A percentile compares a stretch with the other conserved stretches of the same genome.
Conservation (phyloP, 805 yeast genomes). For the Clavispora asparagi region DNA sequence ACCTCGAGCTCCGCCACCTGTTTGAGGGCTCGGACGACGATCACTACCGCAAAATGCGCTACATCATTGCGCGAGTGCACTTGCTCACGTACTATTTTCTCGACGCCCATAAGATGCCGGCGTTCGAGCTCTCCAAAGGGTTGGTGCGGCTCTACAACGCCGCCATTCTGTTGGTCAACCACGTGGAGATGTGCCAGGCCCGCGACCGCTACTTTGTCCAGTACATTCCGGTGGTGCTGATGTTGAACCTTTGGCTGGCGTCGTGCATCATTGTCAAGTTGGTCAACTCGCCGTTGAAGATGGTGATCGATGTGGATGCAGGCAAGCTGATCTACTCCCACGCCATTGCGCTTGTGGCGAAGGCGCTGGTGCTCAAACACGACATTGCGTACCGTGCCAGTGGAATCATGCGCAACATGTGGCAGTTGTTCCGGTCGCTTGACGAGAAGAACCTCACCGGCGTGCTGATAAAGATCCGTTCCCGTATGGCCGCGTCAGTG, state of each 20-base stretch:
- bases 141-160: constrained; percentile 76
- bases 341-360: constrained; percentile 64
- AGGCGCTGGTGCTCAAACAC: constrained; percentile 82
- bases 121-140: constrained; percentile 65
- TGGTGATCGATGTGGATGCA: constrained; percentile 59
- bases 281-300: constrained; percentile 66
- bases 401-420: constrained; percentile 89
- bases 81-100: constrained; percentile 76
- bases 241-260: constrained; percentile 87
- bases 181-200: constrained; percentile 57
- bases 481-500: constrained; percentile 88
- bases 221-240: constrained; percentile 79
- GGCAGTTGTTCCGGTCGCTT: constrained; percentile 77
- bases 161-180: constrained; percentile 64
- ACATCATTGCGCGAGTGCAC: constrained; percentile 75
- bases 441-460: constrained; percentile 45
- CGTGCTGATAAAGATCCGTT: constrained; percentile 54
- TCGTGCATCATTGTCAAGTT: constrained; percentile 78
- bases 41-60: constrained; percentile 62
- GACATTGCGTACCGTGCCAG: constrained; percentile 91
- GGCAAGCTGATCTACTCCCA: constrained; percentile 67
- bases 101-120: constrained; percentile 49
- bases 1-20: constrained; percentile 55
- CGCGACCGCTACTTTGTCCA: constrained; percentile 59
- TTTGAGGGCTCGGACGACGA: constrained; percentile 42